A percentile compares a stretch with the other conserved stretches of the same genome.
These are phyloP conservation scores for Beauveria bassiana DNA, from an alignment of 2,329 filamentous ascomycete species.

Conservation along the genomic window DNA sequence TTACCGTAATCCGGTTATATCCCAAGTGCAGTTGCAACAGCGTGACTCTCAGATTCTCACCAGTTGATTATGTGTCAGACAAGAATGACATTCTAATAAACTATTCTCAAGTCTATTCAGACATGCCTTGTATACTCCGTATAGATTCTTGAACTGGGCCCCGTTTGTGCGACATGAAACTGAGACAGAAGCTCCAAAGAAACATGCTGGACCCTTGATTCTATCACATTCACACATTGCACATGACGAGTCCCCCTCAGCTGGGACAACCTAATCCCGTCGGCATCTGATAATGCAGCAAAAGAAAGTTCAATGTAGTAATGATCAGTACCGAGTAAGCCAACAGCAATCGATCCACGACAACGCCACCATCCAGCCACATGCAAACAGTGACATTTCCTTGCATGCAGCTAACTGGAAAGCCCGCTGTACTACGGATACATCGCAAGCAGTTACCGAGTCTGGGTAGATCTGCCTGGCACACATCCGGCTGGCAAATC, in stretches of 20 bases:
- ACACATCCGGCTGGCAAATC: no score
- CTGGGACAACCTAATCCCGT: background rate
- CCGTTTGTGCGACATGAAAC: background rate
- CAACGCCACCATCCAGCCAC: background rate
- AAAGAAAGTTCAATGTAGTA: no score
- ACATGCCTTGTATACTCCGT: background rate
- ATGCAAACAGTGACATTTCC: background rate
- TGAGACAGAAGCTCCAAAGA: conserved; percentile 1
- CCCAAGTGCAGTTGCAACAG: no score
- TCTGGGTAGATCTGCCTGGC: background rate
- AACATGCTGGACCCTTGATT: background rate
- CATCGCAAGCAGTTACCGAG: background rate
- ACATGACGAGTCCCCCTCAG: background rate
- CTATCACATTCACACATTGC: background rate
- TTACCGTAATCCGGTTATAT: no score
- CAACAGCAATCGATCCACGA: background rate
- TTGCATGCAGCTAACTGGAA: background rate
- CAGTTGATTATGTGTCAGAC: no score
- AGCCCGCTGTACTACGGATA: background rate
- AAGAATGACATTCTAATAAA: no score
- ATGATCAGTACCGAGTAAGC: no score
- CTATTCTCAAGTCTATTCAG: no score
- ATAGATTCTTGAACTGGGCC: background rate
- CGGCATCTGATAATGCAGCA: background rate
- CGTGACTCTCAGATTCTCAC: no score